Conservation (phyloP, 805 yeast species). For the Tetrapisispora namnaoensis region DNA sequence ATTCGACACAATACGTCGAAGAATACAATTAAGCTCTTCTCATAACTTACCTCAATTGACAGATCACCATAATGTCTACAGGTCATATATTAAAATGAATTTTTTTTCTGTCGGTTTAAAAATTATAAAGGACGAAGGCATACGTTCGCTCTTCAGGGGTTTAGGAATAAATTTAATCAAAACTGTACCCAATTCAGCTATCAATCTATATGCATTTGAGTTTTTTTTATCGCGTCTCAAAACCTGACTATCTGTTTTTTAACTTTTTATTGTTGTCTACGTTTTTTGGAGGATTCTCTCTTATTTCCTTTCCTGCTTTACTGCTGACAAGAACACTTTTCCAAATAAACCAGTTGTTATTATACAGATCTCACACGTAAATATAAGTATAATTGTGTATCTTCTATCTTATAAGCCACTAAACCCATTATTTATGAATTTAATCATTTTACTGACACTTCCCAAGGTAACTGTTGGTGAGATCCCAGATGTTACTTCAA, state of each 20-base stretch:
- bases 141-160: constrained; percentile 61
- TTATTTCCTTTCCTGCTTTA: background rate
- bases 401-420: no score
- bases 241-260: background rate
- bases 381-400: no score
- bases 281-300: no score
- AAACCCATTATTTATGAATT: no score
- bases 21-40: constrained; percentile 47
- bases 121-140: constrained; percentile 47
- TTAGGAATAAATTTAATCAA: constrained; percentile 57
- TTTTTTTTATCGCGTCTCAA: background rate
- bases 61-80: constrained; percentile 9
- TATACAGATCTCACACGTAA: no score
- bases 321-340: no score
- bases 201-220: constrained; percentile 55
- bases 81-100: constrained; percentile 4
- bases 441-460: no score
- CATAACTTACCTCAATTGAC: constrained; percentile 11
- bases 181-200: constrained; percentile 65
- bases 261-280: no score
- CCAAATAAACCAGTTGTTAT: no score
- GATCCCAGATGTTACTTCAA: no score
- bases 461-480: no score
- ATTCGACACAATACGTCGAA: constrained; percentile 68
- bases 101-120: constrained; percentile 26